Conservation (phyloP, 306 rosid genomes). For the Glycine soja region DNA sequence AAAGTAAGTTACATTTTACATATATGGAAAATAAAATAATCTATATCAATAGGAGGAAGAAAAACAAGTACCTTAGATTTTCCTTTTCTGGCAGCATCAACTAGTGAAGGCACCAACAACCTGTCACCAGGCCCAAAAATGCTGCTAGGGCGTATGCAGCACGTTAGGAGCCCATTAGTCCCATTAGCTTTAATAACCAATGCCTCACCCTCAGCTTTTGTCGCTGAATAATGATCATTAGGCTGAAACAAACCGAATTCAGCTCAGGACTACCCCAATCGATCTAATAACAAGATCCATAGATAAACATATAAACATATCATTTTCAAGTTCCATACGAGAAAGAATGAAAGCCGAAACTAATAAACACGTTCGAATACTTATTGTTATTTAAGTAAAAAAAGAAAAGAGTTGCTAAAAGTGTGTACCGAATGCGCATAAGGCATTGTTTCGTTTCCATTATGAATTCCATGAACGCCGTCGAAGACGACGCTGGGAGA, state of each 20-base stretch:
- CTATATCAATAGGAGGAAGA: conserved; percentile 22
- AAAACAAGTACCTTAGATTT: conserved; percentile 76
- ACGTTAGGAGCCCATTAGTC: conserved; percentile 77
- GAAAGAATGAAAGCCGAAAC: neutral
- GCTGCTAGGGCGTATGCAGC: conserved; percentile 96
- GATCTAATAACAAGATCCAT: conserved; percentile 1
- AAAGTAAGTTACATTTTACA: conserved; percentile 5
- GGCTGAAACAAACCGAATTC: conserved; percentile 65
- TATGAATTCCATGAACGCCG: conserved; percentile 75
- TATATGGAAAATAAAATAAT: neutral
- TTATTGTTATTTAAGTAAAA: neutral
- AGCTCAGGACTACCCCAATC: conserved; percentile 29
- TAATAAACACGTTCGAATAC: neutral
- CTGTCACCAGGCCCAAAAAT: conserved; percentile 96
- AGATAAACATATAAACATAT: conserved; percentile 34
- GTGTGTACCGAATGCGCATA: conserved; percentile 73
- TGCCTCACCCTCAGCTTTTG: conserved; percentile 90
- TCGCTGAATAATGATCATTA: conserved; percentile 88
- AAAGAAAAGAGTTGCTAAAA: neutral
- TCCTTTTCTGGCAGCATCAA: conserved; percentile 84
- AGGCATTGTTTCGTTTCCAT: conserved; percentile 81
- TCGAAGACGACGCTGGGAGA: conserved; percentile 97
- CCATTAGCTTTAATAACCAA: conserved; percentile 86
- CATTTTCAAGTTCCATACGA: neutral
- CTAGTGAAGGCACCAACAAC: conserved; percentile 80